These are phyloP conservation scores for Tirmania nivea DNA, from an alignment of 495 filamentous ascomycete genomes.

Conservation along the genomic window DNA sequence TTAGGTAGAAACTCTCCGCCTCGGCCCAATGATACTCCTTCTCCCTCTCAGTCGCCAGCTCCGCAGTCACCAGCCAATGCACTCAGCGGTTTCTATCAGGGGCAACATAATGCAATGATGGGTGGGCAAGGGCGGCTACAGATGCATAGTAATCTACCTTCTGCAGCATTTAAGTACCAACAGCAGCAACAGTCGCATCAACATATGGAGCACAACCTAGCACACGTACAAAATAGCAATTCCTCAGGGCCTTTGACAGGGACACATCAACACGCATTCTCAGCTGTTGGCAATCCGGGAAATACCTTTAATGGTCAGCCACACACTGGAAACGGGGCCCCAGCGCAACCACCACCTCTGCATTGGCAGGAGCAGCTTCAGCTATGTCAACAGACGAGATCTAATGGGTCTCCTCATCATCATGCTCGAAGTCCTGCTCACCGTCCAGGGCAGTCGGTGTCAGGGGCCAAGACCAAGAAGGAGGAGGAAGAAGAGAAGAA, in stretches of 20 bases:
- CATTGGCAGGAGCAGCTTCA: constrained; percentile 80
- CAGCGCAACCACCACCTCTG: constrained; percentile 25
- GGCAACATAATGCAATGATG: constrained; percentile 41
- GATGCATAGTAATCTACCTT: constrained; percentile 10
- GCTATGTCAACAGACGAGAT: constrained; percentile 48
- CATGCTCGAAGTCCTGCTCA: constrained; percentile 35
- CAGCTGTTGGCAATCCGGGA: constrained; percentile 46
- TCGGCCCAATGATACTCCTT: constrained; percentile 36
- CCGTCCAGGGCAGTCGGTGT: neutral
- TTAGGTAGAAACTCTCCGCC: constrained; percentile 18
- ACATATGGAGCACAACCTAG: constrained; percentile 36
- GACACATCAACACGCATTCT: constrained; percentile 60
- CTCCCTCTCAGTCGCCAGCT: constrained; percentile 47
- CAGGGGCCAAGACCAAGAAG: constrained; percentile 27
- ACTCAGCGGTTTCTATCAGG: constrained; percentile 53
- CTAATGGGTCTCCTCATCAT: constrained; percentile 40
- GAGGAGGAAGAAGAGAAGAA: constrained; percentile 41
- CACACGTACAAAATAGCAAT: constrained; percentile 44
- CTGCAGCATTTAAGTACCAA: constrained; percentile 34
- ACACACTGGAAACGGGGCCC: constrained; percentile 54
- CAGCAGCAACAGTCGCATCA: constrained; percentile 24
- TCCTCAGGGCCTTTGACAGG: constrained; percentile 34
- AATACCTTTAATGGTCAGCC: constrained; percentile 35
- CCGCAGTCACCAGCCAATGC: constrained; percentile 42
- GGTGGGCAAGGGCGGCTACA: constrained; percentile 34